Conservation (phyloP, 352 stramenopile genomes). For the Pythium graminicola region DNA sequence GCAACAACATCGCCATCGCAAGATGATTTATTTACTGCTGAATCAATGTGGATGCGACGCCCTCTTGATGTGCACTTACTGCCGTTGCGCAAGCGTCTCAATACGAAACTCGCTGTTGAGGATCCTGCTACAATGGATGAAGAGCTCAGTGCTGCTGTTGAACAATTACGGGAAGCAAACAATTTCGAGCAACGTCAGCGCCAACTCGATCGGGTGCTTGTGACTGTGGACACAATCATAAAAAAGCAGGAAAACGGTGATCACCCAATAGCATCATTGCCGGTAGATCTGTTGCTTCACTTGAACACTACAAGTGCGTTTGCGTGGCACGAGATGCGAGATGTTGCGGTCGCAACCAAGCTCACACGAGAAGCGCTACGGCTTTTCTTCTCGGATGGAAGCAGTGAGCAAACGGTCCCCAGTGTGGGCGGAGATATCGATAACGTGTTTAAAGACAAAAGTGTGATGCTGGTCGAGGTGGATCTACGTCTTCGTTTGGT, state of each 20-base stretch:
- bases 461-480: conserved; percentile 45
- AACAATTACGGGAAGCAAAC: conserved; percentile 67
- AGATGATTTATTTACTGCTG: conserved; percentile 26
- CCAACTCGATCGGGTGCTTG: conserved; percentile 22
- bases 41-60: conserved; percentile 30
- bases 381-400: conserved; percentile 30
- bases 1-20: conserved; percentile 18
- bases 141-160: conserved; percentile 48
- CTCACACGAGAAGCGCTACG: conserved; percentile 29
- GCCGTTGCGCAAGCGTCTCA: conserved; percentile 51
- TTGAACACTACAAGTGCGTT: conserved; percentile 42
- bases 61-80: conserved; percentile 64
- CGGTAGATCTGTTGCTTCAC: conserved; percentile 30
- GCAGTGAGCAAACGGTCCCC: background rate
- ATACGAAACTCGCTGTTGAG: conserved; percentile 53
- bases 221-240: background rate
- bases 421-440: background rate
- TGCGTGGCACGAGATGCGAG: conserved; percentile 39
- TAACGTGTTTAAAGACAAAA: conserved; percentile 31
- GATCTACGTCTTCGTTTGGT: conserved; percentile 44
- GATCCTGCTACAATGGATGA: conserved; percentile 35
- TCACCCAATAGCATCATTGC: background rate
- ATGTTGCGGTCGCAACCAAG: conserved; percentile 6
- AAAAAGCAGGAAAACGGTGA: background rate
- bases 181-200: conserved; percentile 30